Base-by-base conservation (phyloP, 169 alveolate species). In the Babesia ovata region DNA sequence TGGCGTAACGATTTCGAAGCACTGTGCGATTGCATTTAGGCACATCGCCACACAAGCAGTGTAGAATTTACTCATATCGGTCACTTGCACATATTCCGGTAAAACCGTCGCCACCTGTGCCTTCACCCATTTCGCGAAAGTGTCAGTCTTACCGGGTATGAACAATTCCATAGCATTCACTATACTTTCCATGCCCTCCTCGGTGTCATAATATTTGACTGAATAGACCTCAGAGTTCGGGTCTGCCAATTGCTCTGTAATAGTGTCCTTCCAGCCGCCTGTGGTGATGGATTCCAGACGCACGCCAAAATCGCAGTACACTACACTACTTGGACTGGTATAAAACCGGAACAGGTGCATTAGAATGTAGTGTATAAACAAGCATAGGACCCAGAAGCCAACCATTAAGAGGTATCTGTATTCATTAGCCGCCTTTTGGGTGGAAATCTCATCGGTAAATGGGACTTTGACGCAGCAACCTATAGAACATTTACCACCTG, bases 401-500 rank as follows among this genome's bases (percentile, higher is more conserved):
- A 33, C 39, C 6, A 33, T 33, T 6, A 6, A 33, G 39, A 33
- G 2, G 39, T 33, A 33, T 6, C 39, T 33, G 39, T 33, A 33
- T 33, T 33, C 6, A 6, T 33, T 33, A 6, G 39, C 39, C 2
- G 6, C 6, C 10, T 33, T 33, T 6, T 42, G 11, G 8, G 36
- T 39, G 24, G 22, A 14, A 22, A 17, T 6, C 7, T 67, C 76
- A n/a, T 53, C 58, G 24, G 76, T 67, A 4, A 67, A 9, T 36
- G 4, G n/a, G 10, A 67, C 63, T 36, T 48, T 67, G 13, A 67
- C 65, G 29, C 76, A 67, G 22, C 76, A 67, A 21, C 76, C 76
- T n/a, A 4, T 9, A 6, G 22, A 12, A 54, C 76, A 67, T 11
- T 46, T 33, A 24, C 22, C 63, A 6, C 22, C 24, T 4, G 8